Conservation (phyloP, 2,329 filamentous ascomycete genomes). For the Ophiocordyceps camponoti-rufipedis region DNA sequence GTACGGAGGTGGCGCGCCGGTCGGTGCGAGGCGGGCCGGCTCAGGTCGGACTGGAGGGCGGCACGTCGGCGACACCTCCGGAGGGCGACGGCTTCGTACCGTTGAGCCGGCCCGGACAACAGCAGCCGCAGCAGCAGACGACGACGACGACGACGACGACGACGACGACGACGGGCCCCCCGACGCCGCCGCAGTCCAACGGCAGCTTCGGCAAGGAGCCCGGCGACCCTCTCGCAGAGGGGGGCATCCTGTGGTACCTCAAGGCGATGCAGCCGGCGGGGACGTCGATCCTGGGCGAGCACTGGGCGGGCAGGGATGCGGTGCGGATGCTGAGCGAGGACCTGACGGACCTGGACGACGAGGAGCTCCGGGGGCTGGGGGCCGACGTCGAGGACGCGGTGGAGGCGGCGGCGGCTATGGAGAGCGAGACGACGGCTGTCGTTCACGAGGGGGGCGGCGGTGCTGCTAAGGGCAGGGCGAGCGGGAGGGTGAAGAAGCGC, state of each 20-base stretch:
- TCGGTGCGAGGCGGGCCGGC: not conserved
- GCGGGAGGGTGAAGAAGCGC: conserved; percentile 12
- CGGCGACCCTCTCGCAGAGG: conserved; percentile 41
- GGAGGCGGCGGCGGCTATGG: conserved; percentile 8
- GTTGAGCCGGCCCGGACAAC: conserved; percentile 10
- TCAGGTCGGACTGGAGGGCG: conserved; percentile 4
- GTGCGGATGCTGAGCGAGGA: conserved; percentile 59
- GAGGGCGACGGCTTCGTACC: conserved; percentile 27
- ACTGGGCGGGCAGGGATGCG: conserved; percentile 48
- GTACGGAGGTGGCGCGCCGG: conserved; percentile 5
- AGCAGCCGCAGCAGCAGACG: too few species aligned
- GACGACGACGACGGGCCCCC: conserved; percentile 23
- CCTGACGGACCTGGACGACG: conserved; percentile 80
- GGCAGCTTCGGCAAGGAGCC: conserved; percentile 33
- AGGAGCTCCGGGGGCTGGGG: conserved; percentile 58
- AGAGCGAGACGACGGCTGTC: conserved; percentile 9
- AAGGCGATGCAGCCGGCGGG: conserved; percentile 62
- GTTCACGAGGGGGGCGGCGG: not conserved
- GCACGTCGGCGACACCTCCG: conserved; percentile 25
- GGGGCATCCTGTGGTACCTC: conserved; percentile 80
- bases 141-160: too few species aligned
- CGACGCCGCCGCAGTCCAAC: conserved; percentile 50
- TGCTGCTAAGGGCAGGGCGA: conserved; percentile 12
- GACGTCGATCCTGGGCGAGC: conserved; percentile 61
- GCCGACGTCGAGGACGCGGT: conserved; percentile 30